Evolutionary conservation across 305 asterid genomes (phyloP).

Genomic region (Rubia balearica): DNA sequence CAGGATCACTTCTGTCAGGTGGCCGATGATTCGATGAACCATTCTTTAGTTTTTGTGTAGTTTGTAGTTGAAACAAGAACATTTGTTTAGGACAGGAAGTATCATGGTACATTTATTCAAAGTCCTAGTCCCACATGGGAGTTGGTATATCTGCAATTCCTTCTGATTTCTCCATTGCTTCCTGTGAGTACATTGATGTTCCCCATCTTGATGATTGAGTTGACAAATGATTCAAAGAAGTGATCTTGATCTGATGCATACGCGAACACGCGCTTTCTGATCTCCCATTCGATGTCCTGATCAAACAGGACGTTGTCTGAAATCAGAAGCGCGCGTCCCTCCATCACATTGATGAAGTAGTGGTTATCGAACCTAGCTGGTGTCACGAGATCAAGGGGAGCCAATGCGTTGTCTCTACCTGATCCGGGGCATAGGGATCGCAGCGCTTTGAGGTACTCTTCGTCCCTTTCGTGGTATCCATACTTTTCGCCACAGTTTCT

Average conservation of each 20-base stretch:
- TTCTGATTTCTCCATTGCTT: conserved; percentile 26
- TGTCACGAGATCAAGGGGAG: conserved; percentile 25
- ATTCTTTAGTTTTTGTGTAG: no score
- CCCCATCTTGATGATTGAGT: conserved; percentile 36
- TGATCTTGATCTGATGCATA: conserved; percentile 23
- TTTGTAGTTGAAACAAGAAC: neutral
- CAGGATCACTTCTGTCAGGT: conserved; percentile 5
- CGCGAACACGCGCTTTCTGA: conserved; percentile 22
- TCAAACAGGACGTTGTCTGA: conserved; percentile 30
- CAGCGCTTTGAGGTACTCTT: conserved; percentile 14
- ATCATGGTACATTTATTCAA: neutral
- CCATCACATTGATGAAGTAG: conserved; percentile 22
- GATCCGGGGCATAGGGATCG: conserved; percentile 24
- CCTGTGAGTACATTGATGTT: conserved; percentile 28
- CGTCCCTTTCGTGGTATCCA: conserved; percentile 18
- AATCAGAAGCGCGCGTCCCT: conserved; percentile 27
- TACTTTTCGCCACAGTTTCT: conserved; percentile 14
- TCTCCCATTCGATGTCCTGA: conserved; percentile 20
- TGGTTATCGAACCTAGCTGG: conserved; percentile 27
- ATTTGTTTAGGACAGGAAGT: neutral
- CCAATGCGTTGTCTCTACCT: conserved; percentile 23
- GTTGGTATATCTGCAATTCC: conserved; percentile 27
- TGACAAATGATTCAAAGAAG: conserved; percentile 24
- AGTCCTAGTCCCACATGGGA: neutral
- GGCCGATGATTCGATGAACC: conserved; percentile 1